Evolutionary conservation across 306 rosid species (phyloP), one percentile per base, ranked within the genome.

Genomic region (Trichosanthes truncata): DNA sequence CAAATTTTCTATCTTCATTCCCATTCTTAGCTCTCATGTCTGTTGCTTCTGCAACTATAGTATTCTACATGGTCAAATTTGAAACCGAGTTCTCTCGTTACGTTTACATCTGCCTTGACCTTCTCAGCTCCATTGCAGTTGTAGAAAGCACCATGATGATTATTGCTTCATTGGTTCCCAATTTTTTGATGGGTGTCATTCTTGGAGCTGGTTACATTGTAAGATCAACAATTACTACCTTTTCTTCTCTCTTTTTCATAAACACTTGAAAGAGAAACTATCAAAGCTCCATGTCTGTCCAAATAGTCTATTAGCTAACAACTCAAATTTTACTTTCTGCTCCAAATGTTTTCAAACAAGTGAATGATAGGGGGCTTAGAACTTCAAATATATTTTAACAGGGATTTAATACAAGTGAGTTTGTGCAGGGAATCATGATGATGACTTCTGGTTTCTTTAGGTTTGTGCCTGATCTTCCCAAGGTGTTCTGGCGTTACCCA

Each of bases 101-200:
- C 55, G 29, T 82, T 25, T 94, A 80, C 82, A 76, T 88, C 60
- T 80, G 88, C 86, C 81, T 94, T 12, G 94, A 90, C 82, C 96
- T 94, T 59, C 38, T 81, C 15, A 71, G 87, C 51, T 80, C 89
- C 84, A 88, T 94, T 74, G 91, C 97, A 2, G 90, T 90, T 31
- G 97, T 94, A 78, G 98, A 94, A 86, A 91, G 93, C 62, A 81
- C 87, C 78, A 94, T 91, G 96, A 92, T 94, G 97, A 86, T 92
- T 52, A 91, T 94, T 76, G 97, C 98, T 81, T 90, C 98, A 60
- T 78, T 94, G 41, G 98, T 92, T 83, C 97, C 98, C 51, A 94
- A 94, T 84, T 94, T 88, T 90, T 86, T 90, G 35, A 89, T 94
- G 98, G 98, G 97, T 46, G 78, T 94, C 61, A 80, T 91, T 40